Conservation (phyloP, 495 filamentous ascomycete species). For the Hapsidospora chrysogenum region DNA sequence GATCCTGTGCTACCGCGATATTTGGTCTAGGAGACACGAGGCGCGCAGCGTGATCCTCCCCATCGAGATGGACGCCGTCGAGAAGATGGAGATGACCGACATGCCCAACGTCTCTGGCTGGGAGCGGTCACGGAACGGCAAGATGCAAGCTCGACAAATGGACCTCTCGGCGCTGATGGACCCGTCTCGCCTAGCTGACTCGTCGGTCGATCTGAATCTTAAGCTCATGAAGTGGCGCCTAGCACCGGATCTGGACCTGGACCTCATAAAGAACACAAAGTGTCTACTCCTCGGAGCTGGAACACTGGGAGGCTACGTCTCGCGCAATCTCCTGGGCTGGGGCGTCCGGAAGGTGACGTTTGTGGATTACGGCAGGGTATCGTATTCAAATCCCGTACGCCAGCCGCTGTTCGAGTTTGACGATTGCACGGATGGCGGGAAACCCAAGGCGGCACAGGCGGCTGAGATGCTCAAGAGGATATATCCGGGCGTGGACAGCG, state of each 20-base stretch:
- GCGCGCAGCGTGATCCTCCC: conserved; percentile 63
- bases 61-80: conserved; percentile 36
- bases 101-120: conserved; percentile 88
- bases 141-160: conserved; percentile 55
- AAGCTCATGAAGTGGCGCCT: conserved; percentile 99
- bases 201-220: conserved; percentile 92
- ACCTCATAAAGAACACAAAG: conserved; percentile 75
- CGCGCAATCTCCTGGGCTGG: conserved; percentile 85
- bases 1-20: conserved; percentile 81
- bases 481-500: conserved; percentile 74
- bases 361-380: conserved; percentile 84
- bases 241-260: conserved; percentile 71
- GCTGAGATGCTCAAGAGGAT: conserved; percentile 71
- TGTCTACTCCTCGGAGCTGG: conserved; percentile 91
- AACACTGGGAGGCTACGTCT: conserved; percentile 85
- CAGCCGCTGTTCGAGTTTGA: conserved; percentile 83
- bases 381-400: conserved; percentile 93
- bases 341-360: conserved; percentile 95
- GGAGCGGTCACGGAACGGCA: conserved; percentile 68
- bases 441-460: conserved; percentile 66
- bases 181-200: conserved; percentile 68
- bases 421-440: conserved; percentile 76
- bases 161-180: conserved; percentile 87
- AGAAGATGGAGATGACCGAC: conserved; percentile 17
- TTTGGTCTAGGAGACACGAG: conserved; percentile 55